Base-by-base conservation (phyloP, 2,329 filamentous ascomycete genomes). In the Alternaria gansuensis region DNA sequence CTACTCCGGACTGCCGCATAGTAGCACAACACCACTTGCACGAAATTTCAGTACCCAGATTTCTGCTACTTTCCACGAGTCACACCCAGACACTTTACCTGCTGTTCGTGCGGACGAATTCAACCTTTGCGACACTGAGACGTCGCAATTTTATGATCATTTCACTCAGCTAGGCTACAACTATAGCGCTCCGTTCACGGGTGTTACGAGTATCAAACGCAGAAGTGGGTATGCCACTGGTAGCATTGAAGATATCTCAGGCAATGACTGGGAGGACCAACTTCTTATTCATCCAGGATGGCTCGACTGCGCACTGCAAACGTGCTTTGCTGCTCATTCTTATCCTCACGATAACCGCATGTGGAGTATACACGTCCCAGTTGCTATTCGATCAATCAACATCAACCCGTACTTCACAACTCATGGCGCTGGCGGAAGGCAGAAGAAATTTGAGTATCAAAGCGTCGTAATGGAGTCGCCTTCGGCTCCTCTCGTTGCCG, bases 231-330 rank as follows among this genome's bases (percentile, higher is more conserved):
- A 62, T 5, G 45, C 62, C 2, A 54, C 49, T 21, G 59, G 52
- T 17, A 40, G 29, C 26, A 51, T 64, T 14, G 31, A 40, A n/a
- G 28, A 59, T 33, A 10, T 43, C 31, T 54, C 34, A 9, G 55
- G 37, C n/a, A 37, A 50, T 13, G 41, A 13, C 21, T 40, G 54
- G 29, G 53, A 52, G 31, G 31, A 49, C 17, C 23, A 49, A 14
- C 31, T 57, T 26, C 43, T 59, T 24, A 45, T 74, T 3, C 62
- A 77, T 56, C 75, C 75, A 1, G 64, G 57, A 2, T 37, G 56
- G 31, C 60, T 78, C 3, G 76, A 78, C 43, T 64, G 61, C 21
- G 68, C 70, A 3, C 61, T 78, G 9, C 76, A 78, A 56, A 57
- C 66, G 1, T 54, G 67, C 17, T 51, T 76, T 28, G 62, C 69